These are phyloP conservation scores for Melampsora americana DNA, from an alignment of 1,284 basidiomycete genomes.

Conservation along the genomic window DNA sequence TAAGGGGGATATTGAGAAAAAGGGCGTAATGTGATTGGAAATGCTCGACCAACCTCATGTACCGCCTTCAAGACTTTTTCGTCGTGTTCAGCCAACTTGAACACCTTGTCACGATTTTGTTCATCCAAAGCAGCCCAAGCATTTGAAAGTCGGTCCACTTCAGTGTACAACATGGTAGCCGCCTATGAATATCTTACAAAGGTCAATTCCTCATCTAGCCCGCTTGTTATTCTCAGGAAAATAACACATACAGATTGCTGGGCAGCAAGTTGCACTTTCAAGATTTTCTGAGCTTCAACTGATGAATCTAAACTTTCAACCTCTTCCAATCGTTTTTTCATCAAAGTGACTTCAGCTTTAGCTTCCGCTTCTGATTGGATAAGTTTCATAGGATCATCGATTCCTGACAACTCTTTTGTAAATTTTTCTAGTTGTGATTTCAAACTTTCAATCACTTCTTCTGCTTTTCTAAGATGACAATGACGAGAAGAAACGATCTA, in stretches of 20 bases:
- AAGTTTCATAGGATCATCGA: conserved; percentile 18
- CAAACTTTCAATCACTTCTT: conserved; percentile 60
- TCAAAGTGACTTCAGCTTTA: conserved; percentile 17
- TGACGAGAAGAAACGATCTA: conserved; percentile 34
- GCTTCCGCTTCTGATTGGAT: conserved; percentile 42
- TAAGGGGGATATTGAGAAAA: conserved; percentile 6
- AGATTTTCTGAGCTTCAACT: conserved; percentile 23
- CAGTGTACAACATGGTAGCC: conserved; percentile 73
- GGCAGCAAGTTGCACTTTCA: conserved; percentile 53
- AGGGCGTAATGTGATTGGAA: conserved; percentile 9
- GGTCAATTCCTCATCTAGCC: conserved; percentile 20
- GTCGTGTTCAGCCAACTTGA: conserved; percentile 73
- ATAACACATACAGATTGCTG: conserved; percentile 55
- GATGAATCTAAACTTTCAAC: conserved; percentile 4
- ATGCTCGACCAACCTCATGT: conserved; percentile 52
- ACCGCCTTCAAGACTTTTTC: conserved; percentile 62
- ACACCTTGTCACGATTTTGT: conserved; percentile 77
- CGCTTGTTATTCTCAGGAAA: not conserved
- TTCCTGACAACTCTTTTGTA: conserved; percentile 51
- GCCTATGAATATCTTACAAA: conserved; percentile 57
- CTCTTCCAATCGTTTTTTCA: conserved; percentile 19
- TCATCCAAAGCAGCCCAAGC: conserved; percentile 83
- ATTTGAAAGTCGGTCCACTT: conserved; percentile 78
- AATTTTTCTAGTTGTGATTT: conserved; percentile 60
- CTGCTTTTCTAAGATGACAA: conserved; percentile 58